A percentile compares a stretch with the other conserved stretches of the same genome.
These are phyloP conservation scores for Nakaseomyces delphensis DNA, from an alignment of 1,139 yeast species.

Conservation along the genomic window DNA sequence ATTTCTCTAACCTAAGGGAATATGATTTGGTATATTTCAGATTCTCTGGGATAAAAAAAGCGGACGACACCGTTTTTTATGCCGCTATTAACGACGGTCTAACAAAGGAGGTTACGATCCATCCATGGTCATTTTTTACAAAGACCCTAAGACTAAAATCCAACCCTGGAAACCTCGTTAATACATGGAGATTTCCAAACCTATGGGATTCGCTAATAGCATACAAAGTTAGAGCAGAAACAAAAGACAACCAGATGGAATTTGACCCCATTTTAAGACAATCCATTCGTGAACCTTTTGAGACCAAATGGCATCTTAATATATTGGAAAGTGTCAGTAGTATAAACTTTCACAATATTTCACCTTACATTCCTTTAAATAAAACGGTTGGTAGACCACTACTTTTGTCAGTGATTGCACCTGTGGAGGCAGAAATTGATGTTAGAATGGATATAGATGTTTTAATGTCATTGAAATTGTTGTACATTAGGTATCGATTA, in stretches of 20 bases:
- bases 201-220: constrained; percentile 28
- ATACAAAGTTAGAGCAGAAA: constrained; percentile 14
- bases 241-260: constrained; percentile 7
- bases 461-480: constrained; percentile 36
- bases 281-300: constrained; percentile 55
- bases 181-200: constrained; percentile 18
- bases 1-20: neutral
- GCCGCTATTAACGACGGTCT: neutral
- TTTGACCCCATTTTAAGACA: constrained; percentile 66
- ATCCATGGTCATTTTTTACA: neutral
- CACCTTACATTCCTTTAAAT: constrained; percentile 65
- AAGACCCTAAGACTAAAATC: constrained; percentile 5
- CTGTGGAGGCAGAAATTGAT: constrained; percentile 33
- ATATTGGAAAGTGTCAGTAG: constrained; percentile 33
- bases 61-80: neutral
- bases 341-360: constrained; percentile 57
- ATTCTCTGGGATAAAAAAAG: neutral
- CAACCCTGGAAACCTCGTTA: constrained; percentile 5
- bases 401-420: constrained; percentile 20
- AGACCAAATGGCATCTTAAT: constrained; percentile 67
- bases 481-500: constrained; percentile 56
- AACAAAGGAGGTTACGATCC: neutral
- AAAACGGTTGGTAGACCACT: constrained; percentile 16
- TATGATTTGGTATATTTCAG: neutral
- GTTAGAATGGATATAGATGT: constrained; percentile 27